A percentile compares a stretch with the other conserved stretches of the same genome.
Conservation (phyloP, 306 rosid genomes). For the Mimosa pudica region DNA sequence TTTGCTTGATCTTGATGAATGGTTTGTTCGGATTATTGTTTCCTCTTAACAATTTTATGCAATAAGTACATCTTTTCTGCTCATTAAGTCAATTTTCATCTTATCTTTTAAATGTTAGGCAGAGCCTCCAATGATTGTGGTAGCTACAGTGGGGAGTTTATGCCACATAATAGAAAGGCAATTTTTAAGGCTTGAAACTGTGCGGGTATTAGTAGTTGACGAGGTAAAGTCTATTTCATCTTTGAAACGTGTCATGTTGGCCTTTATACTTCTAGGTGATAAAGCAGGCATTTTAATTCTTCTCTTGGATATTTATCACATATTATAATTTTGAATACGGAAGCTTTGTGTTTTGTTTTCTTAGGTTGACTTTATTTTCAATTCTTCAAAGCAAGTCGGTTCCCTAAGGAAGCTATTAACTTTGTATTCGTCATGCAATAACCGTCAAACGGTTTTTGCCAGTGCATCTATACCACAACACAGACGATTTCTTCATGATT, state of each 20-base stretch:
- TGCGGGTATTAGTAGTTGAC: slow-evolving; percentile 80
- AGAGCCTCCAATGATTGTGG: slow-evolving; percentile 83
- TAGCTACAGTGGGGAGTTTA: slow-evolving; percentile 85
- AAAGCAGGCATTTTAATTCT: slow-evolving; percentile 22
- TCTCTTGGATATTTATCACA: slow-evolving; percentile 12
- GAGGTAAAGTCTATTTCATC: slow-evolving; percentile 60
- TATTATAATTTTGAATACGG: slow-evolving; percentile 14
- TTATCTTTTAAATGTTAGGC: slow-evolving; percentile 59
- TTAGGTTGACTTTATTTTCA: slow-evolving; percentile 95
- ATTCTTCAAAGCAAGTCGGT: slow-evolving; percentile 81
- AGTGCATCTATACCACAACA: slow-evolving; percentile 98
- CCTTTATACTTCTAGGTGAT: slow-evolving; percentile 3
- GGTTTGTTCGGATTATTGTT: slow-evolving; percentile 11
- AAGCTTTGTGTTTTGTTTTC: slow-evolving; percentile 23
- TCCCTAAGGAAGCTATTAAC: slow-evolving; percentile 87
- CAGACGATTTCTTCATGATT: slow-evolving; percentile 75
- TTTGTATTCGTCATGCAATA: slow-evolving; percentile 67
- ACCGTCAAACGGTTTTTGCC: slow-evolving; percentile 88
- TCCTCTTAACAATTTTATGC: background rate
- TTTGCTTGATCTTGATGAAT: background rate
- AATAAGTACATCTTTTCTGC: slow-evolving; percentile 4
- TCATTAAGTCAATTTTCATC: slow-evolving; percentile 20
- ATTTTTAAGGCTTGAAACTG: slow-evolving; percentile 59
- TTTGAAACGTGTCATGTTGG: slow-evolving; percentile 15
- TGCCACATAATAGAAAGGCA: slow-evolving; percentile 82